These are phyloP conservation scores for Candida easanensis DNA, from an alignment of 805 yeast genomes.

Conservation along the genomic window DNA sequence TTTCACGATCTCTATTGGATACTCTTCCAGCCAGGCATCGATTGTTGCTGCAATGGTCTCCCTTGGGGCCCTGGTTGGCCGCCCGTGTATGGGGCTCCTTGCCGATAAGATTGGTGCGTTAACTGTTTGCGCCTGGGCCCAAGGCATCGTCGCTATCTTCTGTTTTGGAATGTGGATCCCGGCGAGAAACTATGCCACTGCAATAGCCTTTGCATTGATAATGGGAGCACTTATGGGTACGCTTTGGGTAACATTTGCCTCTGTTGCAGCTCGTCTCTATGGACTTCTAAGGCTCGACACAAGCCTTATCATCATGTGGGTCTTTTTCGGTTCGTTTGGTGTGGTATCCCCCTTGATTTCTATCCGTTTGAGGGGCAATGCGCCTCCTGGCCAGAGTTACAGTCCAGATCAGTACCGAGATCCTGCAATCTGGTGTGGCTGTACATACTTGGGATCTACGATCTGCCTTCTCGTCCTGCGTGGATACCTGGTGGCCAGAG, in stretches of 20 bases:
- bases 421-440: conserved; percentile 59
- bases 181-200: conserved; percentile 53
- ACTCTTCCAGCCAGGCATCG: conserved; percentile 51
- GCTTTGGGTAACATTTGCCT: conserved; percentile 53
- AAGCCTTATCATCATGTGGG: conserved; percentile 51
- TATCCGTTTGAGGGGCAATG: conserved; percentile 39
- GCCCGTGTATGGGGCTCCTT: conserved; percentile 53
- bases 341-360: conserved; percentile 63
- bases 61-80: conserved; percentile 51
- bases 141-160: conserved; percentile 38
- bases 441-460: conserved; percentile 46
- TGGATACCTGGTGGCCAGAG: conserved; percentile 55
- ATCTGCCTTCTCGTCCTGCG: conserved; percentile 42
- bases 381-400: conserved; percentile 27
- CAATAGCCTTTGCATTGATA: conserved; percentile 49
- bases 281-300: conserved; percentile 53
- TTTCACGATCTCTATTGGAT: conserved; percentile 59
- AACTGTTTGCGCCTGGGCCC: conserved; percentile 39
- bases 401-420: conserved; percentile 47
- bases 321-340: conserved; percentile 46
- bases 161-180: conserved; percentile 58
- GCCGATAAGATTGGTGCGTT: conserved; percentile 53
- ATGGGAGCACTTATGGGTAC: conserved; percentile 61
- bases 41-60: conserved; percentile 60
- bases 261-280: conserved; percentile 48